Conservation (phyloP, 495 filamentous ascomycete species). For the Friedmanniomyces simplex region DNA sequence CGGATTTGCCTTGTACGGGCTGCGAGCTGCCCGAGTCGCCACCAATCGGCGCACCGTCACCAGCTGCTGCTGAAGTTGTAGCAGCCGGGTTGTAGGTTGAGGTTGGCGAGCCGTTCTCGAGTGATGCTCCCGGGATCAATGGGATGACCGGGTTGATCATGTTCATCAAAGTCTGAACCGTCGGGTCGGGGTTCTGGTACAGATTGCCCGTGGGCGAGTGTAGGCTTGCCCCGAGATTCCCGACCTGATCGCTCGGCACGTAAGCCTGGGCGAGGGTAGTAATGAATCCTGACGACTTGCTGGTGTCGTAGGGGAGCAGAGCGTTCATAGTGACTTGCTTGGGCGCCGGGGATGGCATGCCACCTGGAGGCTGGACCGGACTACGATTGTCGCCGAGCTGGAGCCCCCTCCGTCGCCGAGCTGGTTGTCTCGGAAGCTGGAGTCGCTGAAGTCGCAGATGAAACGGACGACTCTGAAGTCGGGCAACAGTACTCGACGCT, state of each 20-base stretch:
- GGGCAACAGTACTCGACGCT: not conserved
- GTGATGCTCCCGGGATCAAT: conserved; percentile 55
- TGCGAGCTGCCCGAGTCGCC: conserved; percentile 40
- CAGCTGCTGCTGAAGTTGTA: conserved; percentile 18
- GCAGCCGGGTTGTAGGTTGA: conserved; percentile 27
- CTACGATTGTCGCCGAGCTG: conserved; percentile 9
- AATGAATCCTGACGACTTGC: conserved; percentile 57
- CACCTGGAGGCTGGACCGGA: conserved; percentile 53
- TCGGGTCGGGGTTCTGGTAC: conserved; percentile 54
- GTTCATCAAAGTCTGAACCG: conserved; percentile 56
- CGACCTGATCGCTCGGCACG: conserved; percentile 57
- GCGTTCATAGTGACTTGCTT: conserved; percentile 54
- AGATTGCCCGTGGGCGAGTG: conserved; percentile 56
- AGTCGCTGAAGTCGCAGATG: not conserved
- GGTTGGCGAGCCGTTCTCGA: conserved; percentile 32
- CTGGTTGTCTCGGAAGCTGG: not conserved
- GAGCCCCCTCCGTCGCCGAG: too few relatives aligned
- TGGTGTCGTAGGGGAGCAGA: conserved; percentile 71
- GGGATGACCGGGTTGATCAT: conserved; percentile 82
- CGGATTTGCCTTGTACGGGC: conserved; percentile 61
- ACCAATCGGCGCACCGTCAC: conserved; percentile 36
- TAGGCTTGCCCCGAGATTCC: conserved; percentile 52
- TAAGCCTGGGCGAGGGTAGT: conserved; percentile 70
- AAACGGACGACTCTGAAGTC: not conserved
- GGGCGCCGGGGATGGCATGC: conserved; percentile 39